These are phyloP conservation scores for Jamesozyma spencerorum DNA, from an alignment of 805 yeast genomes.

Conservation along the genomic window DNA sequence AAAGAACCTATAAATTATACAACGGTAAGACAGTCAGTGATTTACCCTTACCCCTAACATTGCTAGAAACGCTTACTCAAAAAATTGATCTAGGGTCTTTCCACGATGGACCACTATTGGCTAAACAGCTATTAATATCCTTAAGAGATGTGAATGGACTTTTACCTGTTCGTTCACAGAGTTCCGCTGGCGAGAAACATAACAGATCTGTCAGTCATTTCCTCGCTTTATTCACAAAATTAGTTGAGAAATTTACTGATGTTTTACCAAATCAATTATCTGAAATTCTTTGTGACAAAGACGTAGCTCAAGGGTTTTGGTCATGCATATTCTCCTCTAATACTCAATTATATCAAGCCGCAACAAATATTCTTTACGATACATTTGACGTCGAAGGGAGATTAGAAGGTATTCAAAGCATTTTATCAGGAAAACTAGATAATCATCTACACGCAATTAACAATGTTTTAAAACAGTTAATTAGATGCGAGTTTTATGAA, in stretches of 20 bases:
- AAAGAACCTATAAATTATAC: slow-evolving; percentile 32
- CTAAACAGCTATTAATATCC: slow-evolving; percentile 23
- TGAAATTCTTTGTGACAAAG: slow-evolving; percentile 33
- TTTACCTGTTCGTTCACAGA: slow-evolving; percentile 18
- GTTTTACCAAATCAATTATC: slow-evolving; percentile 31
- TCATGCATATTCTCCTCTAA: slow-evolving; percentile 61
- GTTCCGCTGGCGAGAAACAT: slow-evolving; percentile 18
- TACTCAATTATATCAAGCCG: slow-evolving; percentile 50
- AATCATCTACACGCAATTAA: slow-evolving; percentile 43
- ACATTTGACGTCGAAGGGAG: slow-evolving; percentile 75
- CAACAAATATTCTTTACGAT: slow-evolving; percentile 63
- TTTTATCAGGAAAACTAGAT: slow-evolving; percentile 38
- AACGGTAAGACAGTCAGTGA: slow-evolving; percentile 22
- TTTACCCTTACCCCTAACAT: slow-evolving; percentile 24
- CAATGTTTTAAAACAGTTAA: slow-evolving; percentile 37
- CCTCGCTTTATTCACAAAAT: slow-evolving; percentile 25
- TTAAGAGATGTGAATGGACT: slow-evolving; percentile 28
- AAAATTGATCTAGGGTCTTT: slow-evolving; percentile 21
- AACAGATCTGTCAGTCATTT: slow-evolving; percentile 22
- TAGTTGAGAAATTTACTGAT: slow-evolving; percentile 35
- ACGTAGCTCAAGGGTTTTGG: slow-evolving; percentile 58
- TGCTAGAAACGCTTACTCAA: slow-evolving; percentile 26
- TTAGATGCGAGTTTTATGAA: slow-evolving; percentile 45
- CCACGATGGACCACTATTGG: slow-evolving; percentile 27
- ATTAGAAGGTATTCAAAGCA: slow-evolving; percentile 56